A percentile compares a stretch with the other conserved stretches of the same genome.
Evolutionary conservation across 1,284 basidiomycete species (phyloP).

Genomic region (Taiwanofungus camphoratus): DNA sequence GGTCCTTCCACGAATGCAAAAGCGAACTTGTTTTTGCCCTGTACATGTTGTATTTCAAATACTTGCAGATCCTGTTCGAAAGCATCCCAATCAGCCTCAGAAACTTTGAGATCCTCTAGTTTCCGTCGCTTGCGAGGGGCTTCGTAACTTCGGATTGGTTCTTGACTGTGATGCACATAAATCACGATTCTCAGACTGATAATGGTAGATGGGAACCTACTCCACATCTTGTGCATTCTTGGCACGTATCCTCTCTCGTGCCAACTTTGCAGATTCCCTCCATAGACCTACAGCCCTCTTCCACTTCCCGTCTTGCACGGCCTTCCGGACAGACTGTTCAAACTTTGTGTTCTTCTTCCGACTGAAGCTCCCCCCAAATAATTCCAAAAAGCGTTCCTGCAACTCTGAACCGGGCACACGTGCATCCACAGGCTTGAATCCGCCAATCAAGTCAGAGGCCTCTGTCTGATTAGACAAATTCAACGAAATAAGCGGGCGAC

Average conservation of each 20-base stretch:
- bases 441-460: conserved; percentile 90
- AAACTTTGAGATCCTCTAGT: conserved; percentile 46
- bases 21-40: conserved; percentile 81
- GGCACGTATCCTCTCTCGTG: conserved; percentile 53
- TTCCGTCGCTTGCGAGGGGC: conserved; percentile 74
- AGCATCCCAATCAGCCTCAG: conserved; percentile 60
- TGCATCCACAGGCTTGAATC: conserved; percentile 92
- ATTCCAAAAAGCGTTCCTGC: conserved; percentile 73
- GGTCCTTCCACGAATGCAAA: conserved; percentile 97
- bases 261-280: conserved; percentile 73
- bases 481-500: conserved; percentile 77
- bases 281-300: conserved; percentile 79
- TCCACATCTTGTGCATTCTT: conserved; percentile 36
- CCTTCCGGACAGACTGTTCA: conserved; percentile 79
- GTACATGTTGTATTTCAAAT: conserved; percentile 85
- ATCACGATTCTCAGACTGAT: background rate
- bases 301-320: conserved; percentile 84
- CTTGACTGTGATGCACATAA: too few relatives aligned
- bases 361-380: conserved; percentile 90
- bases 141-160: too few relatives aligned
- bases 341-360: conserved; percentile 87
- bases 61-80: conserved; percentile 72
- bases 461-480: conserved; percentile 98
- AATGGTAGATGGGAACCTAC: conserved; percentile 31
- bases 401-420: conserved; percentile 72